Percentiles rank a stretch among this genome's conserved stretches.
These are phyloP conservation scores for Colletotrichum cordylinicola DNA, from an alignment of 2,329 filamentous ascomycete species.

Conservation along the genomic window DNA sequence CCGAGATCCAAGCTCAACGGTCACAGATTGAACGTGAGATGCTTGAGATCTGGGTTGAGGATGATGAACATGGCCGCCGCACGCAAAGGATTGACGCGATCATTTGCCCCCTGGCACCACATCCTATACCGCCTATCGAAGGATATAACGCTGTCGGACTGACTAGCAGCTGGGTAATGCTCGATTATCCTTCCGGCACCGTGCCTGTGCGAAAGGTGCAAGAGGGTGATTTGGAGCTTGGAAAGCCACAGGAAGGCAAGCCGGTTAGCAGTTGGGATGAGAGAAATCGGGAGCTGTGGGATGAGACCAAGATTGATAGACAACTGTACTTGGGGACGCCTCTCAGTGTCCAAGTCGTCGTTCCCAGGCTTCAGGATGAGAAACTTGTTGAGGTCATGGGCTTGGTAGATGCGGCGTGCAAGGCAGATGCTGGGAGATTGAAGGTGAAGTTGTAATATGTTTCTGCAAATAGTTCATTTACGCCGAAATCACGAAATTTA, in stretches of 20 bases:
- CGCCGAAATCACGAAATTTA: not conserved
- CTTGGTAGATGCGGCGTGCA: not conserved
- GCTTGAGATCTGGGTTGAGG: constrained; percentile 6
- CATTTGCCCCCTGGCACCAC: constrained; percentile 65
- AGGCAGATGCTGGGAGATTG: not conserved
- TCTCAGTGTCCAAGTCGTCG: constrained; percentile 5
- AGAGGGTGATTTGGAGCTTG: constrained; percentile 4
- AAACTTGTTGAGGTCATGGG: constrained; percentile 4
- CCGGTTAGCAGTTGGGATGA: constrained; percentile 1
- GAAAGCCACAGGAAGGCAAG: not conserved
- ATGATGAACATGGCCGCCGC: not conserved
- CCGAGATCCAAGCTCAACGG: constrained; percentile 3
- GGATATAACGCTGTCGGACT: constrained; percentile 31
- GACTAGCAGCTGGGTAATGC: constrained; percentile 41
- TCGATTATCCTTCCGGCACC: constrained; percentile 41
- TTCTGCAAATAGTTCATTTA: not conserved
- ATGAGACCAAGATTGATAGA: constrained; percentile 8
- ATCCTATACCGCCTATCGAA: constrained; percentile 55
- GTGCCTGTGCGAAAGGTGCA: constrained; percentile 27
- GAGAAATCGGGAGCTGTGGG: constrained; percentile 7
- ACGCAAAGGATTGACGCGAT: constrained; percentile 53
- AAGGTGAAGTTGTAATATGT: not conserved
- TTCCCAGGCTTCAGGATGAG: constrained; percentile 9
- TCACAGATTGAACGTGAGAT: constrained; percentile 6
- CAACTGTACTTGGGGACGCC: constrained; percentile 3